These are phyloP conservation scores for Acmispon strigosus DNA, from an alignment of 306 rosid genomes.

Conservation along the genomic window DNA sequence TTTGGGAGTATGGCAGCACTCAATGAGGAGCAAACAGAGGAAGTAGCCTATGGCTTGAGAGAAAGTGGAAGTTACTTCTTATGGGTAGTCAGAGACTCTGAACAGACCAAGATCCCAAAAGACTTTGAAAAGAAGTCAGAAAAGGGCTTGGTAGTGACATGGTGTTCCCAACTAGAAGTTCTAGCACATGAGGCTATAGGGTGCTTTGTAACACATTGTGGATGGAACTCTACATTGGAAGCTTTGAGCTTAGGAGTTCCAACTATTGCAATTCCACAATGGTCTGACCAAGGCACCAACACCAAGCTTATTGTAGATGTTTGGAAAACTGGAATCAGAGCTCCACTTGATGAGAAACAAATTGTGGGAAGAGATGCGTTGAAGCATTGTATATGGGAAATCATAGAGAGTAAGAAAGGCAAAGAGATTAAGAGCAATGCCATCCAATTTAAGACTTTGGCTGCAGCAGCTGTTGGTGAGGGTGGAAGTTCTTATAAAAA, in stretches of 20 bases:
- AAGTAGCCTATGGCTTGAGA: neutral
- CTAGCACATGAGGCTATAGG: constrained; percentile 17
- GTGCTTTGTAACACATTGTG: constrained; percentile 27
- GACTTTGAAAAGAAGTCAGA: constrained; percentile 14
- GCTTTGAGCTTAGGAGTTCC: constrained; percentile 26
- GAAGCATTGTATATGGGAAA: constrained; percentile 3
- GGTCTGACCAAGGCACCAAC: constrained; percentile 22
- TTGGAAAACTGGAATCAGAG: constrained; percentile 22
- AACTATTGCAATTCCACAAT: constrained; percentile 2
- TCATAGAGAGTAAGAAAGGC: constrained; percentile 7
- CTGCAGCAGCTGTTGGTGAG: neutral
- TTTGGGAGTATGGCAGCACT: constrained; percentile 4
- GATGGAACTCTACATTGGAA: constrained; percentile 27
- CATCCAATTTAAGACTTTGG: neutral
- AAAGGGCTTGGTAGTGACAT: constrained; percentile 16
- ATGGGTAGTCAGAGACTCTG: constrained; percentile 18
- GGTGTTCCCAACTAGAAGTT: constrained; percentile 23
- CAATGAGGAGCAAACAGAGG: constrained; percentile 17
- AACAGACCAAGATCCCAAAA: constrained; percentile 18
- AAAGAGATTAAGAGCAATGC: neutral
- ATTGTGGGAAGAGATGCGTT: neutral
- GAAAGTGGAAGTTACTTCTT: constrained; percentile 13
- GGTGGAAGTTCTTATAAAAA: constrained; percentile 12
- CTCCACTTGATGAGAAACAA: neutral
- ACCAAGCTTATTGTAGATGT: constrained; percentile 13